phyloP scores from a whole-genome alignment of 257 asterid genomes.

The Scutellaria baicalensis region DNA sequence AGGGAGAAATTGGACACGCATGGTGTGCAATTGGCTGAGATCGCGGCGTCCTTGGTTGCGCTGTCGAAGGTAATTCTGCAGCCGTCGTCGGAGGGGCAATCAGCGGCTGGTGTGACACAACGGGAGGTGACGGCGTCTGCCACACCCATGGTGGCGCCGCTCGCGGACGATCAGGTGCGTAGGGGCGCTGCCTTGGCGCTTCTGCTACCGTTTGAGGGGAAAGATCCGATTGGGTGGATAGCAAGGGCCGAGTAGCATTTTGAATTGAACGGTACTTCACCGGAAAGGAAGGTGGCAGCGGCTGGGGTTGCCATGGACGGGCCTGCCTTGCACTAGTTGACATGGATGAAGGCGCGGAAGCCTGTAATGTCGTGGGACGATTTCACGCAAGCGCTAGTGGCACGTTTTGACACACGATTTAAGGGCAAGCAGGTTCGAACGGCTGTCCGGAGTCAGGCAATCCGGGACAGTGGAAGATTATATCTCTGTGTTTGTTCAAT shows the following conservation, averaged over 20 bases:
- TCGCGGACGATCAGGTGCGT: background rate
- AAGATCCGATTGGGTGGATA: too few relatives aligned
- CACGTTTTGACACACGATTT: background rate
- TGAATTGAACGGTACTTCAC: background rate
- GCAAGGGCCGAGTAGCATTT: too few relatives aligned
- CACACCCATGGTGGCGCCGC: background rate
- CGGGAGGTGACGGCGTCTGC: background rate
- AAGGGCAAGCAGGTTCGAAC: background rate
- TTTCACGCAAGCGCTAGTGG: background rate
- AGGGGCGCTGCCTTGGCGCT: background rate
- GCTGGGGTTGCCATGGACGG: background rate
- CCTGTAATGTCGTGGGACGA: too few relatives aligned
- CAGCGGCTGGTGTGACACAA: background rate
- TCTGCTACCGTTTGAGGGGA: too few relatives aligned
- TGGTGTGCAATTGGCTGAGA: background rate
- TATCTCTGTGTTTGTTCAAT: background rate
- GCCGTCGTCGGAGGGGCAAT: background rate
- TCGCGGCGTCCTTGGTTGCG: background rate
- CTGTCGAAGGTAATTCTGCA: background rate
- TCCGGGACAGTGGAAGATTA: background rate
- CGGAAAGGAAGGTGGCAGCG: background rate
- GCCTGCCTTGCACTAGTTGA: background rate
- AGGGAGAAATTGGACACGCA: background rate
- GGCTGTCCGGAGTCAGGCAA: background rate
- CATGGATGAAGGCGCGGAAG: too few relatives aligned